phyloP scores from a whole-genome alignment of 2,329 filamentous ascomycete genomes.

The Pyrenochaeta sp. region DNA sequence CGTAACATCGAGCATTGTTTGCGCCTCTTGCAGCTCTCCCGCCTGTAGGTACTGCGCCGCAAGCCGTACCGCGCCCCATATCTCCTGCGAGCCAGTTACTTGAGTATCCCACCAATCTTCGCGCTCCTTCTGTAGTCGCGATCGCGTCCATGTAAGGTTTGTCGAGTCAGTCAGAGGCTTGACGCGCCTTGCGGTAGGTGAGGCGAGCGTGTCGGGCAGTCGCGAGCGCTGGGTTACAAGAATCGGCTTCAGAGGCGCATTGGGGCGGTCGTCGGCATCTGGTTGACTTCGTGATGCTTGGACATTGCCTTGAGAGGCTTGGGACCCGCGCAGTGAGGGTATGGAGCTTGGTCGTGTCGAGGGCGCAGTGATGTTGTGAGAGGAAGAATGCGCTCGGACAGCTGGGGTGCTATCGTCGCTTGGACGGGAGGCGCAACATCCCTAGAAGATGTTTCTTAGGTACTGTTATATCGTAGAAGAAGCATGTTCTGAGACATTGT shows the following conservation, averaged over 20 bases:
- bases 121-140: conserved; percentile 74
- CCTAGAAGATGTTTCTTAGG: conserved; percentile 21
- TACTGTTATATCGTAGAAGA: background rate
- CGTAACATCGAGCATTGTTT: conserved; percentile 80
- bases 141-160: conserved; percentile 60
- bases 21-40: conserved; percentile 64
- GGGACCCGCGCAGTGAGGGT: conserved; percentile 31
- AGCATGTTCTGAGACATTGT: conserved; percentile 1
- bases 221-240: conserved; percentile 34
- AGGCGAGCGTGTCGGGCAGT: conserved; percentile 38
- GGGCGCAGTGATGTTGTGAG: conserved; percentile 38
- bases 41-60: conserved; percentile 73
- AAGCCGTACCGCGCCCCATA: conserved; percentile 79
- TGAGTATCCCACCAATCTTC: conserved; percentile 89
- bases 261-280: conserved; percentile 32
- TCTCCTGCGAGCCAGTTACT: conserved; percentile 77
- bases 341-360: conserved; percentile 30
- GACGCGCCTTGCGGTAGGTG: conserved; percentile 29
- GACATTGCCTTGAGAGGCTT: conserved; percentile 21
- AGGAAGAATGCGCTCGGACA: conserved; percentile 29
- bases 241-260: conserved; percentile 36
- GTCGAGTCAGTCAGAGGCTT: conserved; percentile 31
- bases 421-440: conserved; percentile 32
- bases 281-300: conserved; percentile 13
- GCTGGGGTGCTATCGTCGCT: conserved; percentile 10